These are phyloP conservation scores for Corylus avellana DNA, from an alignment of 306 rosid genomes.

Conservation along the genomic window DNA sequence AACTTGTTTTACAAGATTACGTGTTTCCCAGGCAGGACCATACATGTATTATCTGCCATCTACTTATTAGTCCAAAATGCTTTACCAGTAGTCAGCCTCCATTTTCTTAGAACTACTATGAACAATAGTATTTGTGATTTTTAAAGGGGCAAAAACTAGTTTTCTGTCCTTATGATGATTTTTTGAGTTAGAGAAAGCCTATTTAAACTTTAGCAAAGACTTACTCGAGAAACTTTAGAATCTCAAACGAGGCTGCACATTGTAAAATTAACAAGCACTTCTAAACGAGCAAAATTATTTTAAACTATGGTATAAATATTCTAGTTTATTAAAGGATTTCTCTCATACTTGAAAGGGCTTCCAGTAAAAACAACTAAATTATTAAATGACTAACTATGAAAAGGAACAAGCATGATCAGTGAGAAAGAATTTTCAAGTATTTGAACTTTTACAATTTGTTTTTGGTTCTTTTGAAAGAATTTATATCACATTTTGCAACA, in stretches of 20 bases:
- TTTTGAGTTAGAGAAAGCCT: too few species aligned
- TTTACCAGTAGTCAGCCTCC: neutral
- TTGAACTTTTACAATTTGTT: neutral
- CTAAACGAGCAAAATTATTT: neutral
- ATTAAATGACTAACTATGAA: neutral
- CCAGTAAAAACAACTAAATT: neutral
- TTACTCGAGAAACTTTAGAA: neutral
- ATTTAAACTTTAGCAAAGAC: neutral
- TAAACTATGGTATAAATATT: neutral
- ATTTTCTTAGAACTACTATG: neutral
- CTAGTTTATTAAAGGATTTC: neutral
- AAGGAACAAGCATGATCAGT: neutral
- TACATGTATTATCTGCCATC: neutral
- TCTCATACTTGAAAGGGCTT: neutral
- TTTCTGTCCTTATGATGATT: neutral
- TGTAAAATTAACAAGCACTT: neutral
- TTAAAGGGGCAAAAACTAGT: neutral
- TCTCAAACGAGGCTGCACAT: neutral
- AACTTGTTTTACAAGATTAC: neutral
- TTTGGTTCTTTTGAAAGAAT: neutral
- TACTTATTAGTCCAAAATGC: neutral
- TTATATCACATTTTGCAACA: neutral
- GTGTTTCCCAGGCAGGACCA: neutral
- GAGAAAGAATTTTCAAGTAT: neutral
- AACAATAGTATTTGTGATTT: neutral